These are phyloP conservation scores for Trichoderma koningii DNA, from an alignment of 2,329 filamentous ascomycete genomes.

Conservation along the genomic window DNA sequence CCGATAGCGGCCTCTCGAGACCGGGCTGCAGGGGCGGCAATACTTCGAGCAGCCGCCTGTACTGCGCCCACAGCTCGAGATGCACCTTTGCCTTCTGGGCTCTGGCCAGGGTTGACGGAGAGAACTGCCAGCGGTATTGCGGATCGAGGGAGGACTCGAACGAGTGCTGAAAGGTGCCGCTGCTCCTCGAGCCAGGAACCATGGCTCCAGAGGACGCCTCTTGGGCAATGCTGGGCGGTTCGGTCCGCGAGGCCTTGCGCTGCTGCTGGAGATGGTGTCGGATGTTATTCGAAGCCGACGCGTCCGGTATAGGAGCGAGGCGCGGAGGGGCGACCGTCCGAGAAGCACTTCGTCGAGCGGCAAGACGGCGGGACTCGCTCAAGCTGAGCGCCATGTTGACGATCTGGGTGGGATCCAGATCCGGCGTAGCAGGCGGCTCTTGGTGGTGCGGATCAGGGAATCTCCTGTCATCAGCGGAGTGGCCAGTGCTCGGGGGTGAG, in stretches of 20 bases:
- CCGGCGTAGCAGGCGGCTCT: slow-evolving; percentile 44
- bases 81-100: slow-evolving; percentile 83
- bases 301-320: slow-evolving; percentile 56
- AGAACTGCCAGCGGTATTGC: slow-evolving; percentile 66
- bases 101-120: slow-evolving; percentile 75
- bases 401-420: slow-evolving; percentile 83
- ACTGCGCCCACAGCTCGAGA: slow-evolving; percentile 83
- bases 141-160: slow-evolving; percentile 50
- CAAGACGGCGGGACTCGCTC: slow-evolving; percentile 75
- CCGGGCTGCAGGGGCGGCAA: slow-evolving; percentile 69
- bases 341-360: slow-evolving; percentile 57
- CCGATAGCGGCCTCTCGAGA: slow-evolving; percentile 42
- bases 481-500: neutral
- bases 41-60: slow-evolving; percentile 75
- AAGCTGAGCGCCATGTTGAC: slow-evolving; percentile 89
- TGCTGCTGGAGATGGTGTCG: slow-evolving; percentile 73
- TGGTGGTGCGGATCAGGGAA: slow-evolving; percentile 29
- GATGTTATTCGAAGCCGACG: slow-evolving; percentile 59
- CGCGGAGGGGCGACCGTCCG: slow-evolving; percentile 53
- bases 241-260: slow-evolving; percentile 60
- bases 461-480: neutral
- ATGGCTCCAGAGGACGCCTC: slow-evolving; percentile 43
- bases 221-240: slow-evolving; percentile 59
- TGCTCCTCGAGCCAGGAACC: slow-evolving; percentile 44
- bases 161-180: slow-evolving; percentile 50